Conservation (phyloP, 2,329 filamentous ascomycete species). For the Alternaria angustiovoidea region DNA sequence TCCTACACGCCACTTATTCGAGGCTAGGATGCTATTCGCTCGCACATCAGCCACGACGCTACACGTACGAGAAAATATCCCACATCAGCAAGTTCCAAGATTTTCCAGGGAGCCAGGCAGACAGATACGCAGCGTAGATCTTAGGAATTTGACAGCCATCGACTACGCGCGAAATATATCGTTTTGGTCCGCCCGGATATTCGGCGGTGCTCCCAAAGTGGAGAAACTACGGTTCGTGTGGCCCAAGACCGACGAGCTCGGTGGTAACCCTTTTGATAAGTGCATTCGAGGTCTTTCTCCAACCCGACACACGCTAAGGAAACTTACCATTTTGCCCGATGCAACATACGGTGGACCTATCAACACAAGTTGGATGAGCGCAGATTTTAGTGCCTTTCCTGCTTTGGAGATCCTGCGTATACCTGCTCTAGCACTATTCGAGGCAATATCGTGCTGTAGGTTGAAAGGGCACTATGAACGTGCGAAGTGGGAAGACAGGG, state of each 20-base stretch:
- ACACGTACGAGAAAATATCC: background rate
- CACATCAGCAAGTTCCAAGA: too few species aligned
- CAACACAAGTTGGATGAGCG: too few species aligned
- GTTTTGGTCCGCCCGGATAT: too few species aligned
- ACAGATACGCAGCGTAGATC: background rate
- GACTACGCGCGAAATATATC: background rate
- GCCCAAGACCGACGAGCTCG: background rate
- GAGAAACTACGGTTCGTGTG: background rate
- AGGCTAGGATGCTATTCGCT: background rate
- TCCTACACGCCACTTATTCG: background rate
- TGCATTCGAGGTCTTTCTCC: background rate
- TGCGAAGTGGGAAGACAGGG: too few species aligned
- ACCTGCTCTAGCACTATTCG: too few species aligned
- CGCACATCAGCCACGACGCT: background rate
- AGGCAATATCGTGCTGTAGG: too few species aligned
- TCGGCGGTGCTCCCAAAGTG: background rate
- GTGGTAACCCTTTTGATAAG: too few species aligned
- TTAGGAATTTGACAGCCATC: background rate
- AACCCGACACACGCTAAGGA: background rate
- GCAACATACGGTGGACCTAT: too few species aligned
- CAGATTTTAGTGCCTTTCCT: too few species aligned
- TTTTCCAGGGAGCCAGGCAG: background rate
- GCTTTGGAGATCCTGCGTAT: too few species aligned
- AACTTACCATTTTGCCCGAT: too few species aligned
- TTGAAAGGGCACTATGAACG: too few species aligned